A percentile compares a stretch with the other conserved stretches of the same genome.
Conservation (phyloP, 2,329 filamentous ascomycete genomes). For the Colletotrichum sp. region DNA sequence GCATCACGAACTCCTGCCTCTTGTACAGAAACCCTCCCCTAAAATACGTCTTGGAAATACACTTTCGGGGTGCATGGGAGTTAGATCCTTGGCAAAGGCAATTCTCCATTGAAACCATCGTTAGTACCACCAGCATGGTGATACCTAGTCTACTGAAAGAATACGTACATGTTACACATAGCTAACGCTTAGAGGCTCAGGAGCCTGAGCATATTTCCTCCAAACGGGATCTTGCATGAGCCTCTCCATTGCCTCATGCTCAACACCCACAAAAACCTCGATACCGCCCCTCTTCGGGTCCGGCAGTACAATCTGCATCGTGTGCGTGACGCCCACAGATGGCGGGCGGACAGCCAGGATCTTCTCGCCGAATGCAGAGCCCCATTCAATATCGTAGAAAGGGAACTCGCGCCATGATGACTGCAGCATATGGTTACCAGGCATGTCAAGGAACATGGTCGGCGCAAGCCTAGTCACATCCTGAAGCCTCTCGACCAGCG, state of each 20-base stretch:
- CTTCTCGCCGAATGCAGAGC: constrained; percentile 27
- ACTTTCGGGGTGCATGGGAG: neutral
- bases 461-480: constrained; percentile 34
- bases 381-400: constrained; percentile 38
- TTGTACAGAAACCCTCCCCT: neutral
- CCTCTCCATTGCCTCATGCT: constrained; percentile 28
- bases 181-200: neutral
- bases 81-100: neutral
- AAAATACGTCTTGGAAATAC: neutral
- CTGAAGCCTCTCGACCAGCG: constrained; percentile 32
- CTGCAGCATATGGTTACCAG: constrained; percentile 34
- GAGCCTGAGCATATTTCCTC: constrained; percentile 7
- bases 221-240: constrained; percentile 32
- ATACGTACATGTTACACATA: neutral
- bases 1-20: neutral
- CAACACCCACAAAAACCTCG: constrained; percentile 36
- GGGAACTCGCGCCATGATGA: constrained; percentile 37
- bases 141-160: neutral
- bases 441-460: constrained; percentile 38
- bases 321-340: constrained; percentile 34
- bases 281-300: constrained; percentile 33
- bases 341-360: constrained; percentile 35
- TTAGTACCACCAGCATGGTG: neutral
- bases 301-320: constrained; percentile 34
- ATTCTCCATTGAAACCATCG: neutral